Conservation (phyloP, 768 basidiomycete genomes). For the Naganishia onofrii region DNA sequence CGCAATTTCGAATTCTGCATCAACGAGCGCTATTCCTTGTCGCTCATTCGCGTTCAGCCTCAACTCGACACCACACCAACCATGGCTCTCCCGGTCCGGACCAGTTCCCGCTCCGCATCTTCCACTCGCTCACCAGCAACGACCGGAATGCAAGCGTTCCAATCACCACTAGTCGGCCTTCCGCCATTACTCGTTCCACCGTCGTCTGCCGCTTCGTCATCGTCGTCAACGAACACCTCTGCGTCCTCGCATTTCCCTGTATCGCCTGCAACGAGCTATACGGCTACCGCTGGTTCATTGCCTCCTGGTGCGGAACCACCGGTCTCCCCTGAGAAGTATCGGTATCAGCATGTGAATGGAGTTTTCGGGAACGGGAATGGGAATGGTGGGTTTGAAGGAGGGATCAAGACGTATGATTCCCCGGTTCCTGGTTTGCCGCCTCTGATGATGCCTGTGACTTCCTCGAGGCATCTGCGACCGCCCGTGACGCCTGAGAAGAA, state of each 20-base stretch:
- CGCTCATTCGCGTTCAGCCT: no score
- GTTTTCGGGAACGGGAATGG: no score
- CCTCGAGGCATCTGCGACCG: background rate
- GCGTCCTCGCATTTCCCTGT: background rate
- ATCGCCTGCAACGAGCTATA: background rate
- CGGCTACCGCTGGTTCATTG: no score
- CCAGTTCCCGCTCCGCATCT: no score
- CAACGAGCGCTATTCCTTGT: no score
- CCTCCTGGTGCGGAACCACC: background rate
- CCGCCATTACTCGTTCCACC: conserved; percentile 25
- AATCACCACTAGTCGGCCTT: conserved; percentile 23
- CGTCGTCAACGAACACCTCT: background rate
- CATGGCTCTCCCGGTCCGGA: no score
- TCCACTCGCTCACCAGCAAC: no score
- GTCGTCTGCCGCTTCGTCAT: background rate
- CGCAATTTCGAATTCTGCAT: no score
- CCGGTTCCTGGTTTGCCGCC: conserved; percentile 16
- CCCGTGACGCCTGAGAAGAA: background rate
- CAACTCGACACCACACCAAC: no score
- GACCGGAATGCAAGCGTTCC: background rate
- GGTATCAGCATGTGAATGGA: no score
- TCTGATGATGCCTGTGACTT: background rate
- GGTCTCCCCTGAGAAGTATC: no score
- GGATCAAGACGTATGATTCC: background rate
- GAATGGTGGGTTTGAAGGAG: background rate